A percentile compares a stretch with the other conserved stretches of the same genome.
phyloP scores from a whole-genome alignment of 441 rosid species.

The Gossypium schwendimanii region DNA sequence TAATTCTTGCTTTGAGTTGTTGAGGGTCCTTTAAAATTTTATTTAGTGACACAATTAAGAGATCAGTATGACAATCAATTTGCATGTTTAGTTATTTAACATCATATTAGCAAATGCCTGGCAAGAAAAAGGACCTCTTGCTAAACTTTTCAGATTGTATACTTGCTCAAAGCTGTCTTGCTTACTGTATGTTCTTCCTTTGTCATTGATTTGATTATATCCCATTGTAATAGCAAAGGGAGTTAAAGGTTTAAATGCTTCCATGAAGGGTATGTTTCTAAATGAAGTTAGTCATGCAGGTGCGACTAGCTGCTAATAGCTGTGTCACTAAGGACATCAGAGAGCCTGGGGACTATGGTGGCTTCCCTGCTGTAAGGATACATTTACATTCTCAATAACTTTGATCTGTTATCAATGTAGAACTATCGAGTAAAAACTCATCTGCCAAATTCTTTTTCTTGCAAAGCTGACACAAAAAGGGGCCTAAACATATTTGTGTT shows the following conservation, averaged over 20 bases:
- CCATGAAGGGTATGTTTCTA: background rate
- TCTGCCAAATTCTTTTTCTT: background rate
- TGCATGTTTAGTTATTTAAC: background rate
- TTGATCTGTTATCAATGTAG: background rate
- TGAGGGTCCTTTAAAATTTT: background rate
- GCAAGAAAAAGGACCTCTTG: background rate
- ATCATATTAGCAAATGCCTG: background rate
- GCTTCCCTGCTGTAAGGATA: slow-evolving; percentile 68
- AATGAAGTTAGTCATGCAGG: slow-evolving; percentile 30
- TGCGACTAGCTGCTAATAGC: slow-evolving; percentile 62
- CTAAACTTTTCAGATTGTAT: background rate
- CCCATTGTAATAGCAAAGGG: background rate
- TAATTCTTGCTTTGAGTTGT: background rate
- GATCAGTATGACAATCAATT: background rate
- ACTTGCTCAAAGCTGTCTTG: background rate
- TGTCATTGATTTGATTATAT: background rate
- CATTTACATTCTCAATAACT: background rate
- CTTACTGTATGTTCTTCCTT: background rate
- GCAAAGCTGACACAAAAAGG: background rate
- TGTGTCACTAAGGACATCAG: slow-evolving; percentile 58
- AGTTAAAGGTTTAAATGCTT: background rate
- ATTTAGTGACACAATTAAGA: background rate
- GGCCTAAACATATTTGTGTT: background rate
- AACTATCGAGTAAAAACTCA: background rate
- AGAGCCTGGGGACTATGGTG: slow-evolving; percentile 69